Evolutionary conservation across 2,329 filamentous ascomycete species (phyloP).

Genomic region (Aspergillus pseudoterreus): DNA sequence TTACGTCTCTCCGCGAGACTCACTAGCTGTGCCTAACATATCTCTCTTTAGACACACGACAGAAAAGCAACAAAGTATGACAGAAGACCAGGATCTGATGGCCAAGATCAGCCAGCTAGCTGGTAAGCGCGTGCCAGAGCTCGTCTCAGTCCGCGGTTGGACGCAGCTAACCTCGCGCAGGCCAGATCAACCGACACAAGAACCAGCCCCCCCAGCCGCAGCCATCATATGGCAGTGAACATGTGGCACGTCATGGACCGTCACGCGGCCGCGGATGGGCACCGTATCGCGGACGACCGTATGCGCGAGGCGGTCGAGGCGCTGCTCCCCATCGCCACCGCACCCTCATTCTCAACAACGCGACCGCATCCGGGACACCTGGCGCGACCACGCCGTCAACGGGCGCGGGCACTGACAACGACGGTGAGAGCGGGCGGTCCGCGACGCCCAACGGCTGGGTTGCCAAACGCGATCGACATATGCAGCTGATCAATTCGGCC

Average conservation of each 20-base stretch:
- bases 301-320: slow-evolving; percentile 30
- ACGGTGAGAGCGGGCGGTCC: slow-evolving; percentile 23
- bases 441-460: slow-evolving; percentile 56
- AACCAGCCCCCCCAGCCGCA: slow-evolving; percentile 45
- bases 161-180: slow-evolving; percentile 39
- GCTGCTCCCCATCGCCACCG: slow-evolving; percentile 50
- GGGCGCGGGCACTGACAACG: slow-evolving; percentile 21
- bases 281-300: slow-evolving; percentile 42
- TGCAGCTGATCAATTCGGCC: slow-evolving; percentile 77
- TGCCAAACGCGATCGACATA: slow-evolving; percentile 69
- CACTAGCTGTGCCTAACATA: slow-evolving; percentile 6
- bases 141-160: slow-evolving; percentile 20
- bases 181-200: slow-evolving; percentile 77
- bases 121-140: slow-evolving; percentile 44
- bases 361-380: slow-evolving; percentile 20
- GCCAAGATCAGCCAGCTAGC: slow-evolving; percentile 55
- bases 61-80: slow-evolving; percentile 35
- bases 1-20: background rate
- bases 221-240: slow-evolving; percentile 16
- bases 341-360: slow-evolving; percentile 63
- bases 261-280: slow-evolving; percentile 37
- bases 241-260: slow-evolving; percentile 27
- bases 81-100: slow-evolving; percentile 54
- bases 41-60: slow-evolving; percentile 2
- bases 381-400: slow-evolving; percentile 22